A percentile compares a stretch with the other conserved stretches of the same genome.
Evolutionary conservation across 352 stramenopile genomes (phyloP).

Genomic region (Globisporangium splendens): DNA sequence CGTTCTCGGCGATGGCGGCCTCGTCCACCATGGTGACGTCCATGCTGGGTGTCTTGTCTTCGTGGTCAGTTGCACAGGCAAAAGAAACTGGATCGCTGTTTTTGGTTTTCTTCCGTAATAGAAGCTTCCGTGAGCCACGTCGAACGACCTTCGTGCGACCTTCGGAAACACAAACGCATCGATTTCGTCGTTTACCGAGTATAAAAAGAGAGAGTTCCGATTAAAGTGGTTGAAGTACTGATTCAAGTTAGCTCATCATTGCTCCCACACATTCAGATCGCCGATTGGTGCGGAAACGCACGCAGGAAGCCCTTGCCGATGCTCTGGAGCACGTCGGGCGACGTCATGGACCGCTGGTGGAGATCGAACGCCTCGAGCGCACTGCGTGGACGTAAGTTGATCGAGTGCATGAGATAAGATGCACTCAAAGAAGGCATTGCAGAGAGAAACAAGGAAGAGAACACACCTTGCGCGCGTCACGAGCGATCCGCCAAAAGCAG

Average conservation of each 20-base stretch:
- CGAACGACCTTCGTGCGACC: conserved; percentile 8
- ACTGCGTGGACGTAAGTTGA: conserved; percentile 12
- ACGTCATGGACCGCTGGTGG: conserved; percentile 78
- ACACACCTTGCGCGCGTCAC: conserved; percentile 73
- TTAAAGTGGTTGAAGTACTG: too few relatives aligned
- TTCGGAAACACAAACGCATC: background rate
- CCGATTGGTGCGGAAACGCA: conserved; percentile 24
- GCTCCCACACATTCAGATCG: conserved; percentile 4
- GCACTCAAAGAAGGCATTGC: too few relatives aligned
- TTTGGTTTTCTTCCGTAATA: conserved; percentile 9
- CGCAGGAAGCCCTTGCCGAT: conserved; percentile 57
- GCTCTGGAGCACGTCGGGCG: conserved; percentile 73
- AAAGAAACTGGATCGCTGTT: background rate
- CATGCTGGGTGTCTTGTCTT: background rate
- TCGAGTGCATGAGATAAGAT: too few relatives aligned
- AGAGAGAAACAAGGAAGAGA: too few relatives aligned
- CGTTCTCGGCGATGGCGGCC: conserved; percentile 52
- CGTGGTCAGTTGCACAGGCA: too few relatives aligned
- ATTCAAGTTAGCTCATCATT: background rate
- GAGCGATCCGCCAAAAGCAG: conserved; percentile 72
- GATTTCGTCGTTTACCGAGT: background rate
- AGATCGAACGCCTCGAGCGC: conserved; percentile 57
- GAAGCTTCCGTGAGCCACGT: background rate
- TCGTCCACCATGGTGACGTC: conserved; percentile 25
- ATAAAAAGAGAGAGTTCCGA: conserved; percentile 1